A percentile compares a stretch with the other conserved stretches of the same genome.
These are phyloP conservation scores for Pelomyxa schiedti DNA, from an alignment of 78 protist genomes.

Conservation along the genomic window DNA sequence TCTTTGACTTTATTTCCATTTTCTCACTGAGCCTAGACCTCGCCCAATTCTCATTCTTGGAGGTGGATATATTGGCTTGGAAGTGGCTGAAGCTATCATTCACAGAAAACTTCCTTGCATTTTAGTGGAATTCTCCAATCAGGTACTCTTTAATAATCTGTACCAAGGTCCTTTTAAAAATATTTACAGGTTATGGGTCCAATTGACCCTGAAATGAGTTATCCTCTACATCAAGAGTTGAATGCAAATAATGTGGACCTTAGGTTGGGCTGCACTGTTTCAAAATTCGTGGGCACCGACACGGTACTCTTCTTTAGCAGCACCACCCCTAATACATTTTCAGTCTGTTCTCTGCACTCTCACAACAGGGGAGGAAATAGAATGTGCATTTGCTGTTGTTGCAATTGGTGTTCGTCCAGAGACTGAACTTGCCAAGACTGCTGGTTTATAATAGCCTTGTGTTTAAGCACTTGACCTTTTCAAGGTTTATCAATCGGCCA, in stretches of 20 bases:
- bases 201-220: slow-evolving; percentile 26
- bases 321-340: not conserved
- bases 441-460: slow-evolving; percentile 9
- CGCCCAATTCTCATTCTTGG: no score
- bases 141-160: no score
- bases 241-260: not conserved
- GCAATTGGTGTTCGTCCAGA: slow-evolving; percentile 43
- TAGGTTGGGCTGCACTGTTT: not conserved
- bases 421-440: not conserved
- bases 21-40: no score
- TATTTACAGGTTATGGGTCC: no score
- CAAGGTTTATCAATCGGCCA: no score
- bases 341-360: not conserved
- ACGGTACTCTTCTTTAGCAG: not conserved
- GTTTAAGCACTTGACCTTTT: not conserved
- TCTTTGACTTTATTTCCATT: no score
- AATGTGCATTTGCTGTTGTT: not conserved
- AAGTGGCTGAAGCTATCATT: slow-evolving; percentile 20
- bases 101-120: not conserved
- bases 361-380: not conserved
- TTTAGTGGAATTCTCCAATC: slow-evolving; percentile 10
- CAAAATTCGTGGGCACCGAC: not conserved
- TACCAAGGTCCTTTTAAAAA: no score
- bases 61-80: no score
- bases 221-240: not conserved